Conservation (phyloP, 306 rosid species). For the Phaseolus lunatus region DNA sequence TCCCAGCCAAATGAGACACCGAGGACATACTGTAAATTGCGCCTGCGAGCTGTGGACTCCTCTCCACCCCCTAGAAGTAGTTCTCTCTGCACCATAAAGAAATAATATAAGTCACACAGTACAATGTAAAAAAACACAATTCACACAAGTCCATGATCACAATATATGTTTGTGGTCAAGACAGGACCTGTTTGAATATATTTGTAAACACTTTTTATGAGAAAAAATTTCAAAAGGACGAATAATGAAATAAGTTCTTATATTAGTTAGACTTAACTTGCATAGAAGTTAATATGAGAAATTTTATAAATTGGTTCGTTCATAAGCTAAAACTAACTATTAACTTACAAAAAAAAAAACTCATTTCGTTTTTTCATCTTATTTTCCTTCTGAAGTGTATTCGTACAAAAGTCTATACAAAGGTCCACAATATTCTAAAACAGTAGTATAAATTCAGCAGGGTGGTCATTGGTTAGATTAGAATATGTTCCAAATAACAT, state of each 20-base stretch:
- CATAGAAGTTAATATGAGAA: no score
- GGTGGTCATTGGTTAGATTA: neutral
- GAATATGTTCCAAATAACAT: neutral
- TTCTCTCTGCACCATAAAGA: conserved; percentile 68
- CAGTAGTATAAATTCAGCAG: neutral
- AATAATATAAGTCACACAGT: conserved; percentile 24
- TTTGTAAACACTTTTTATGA: neutral
- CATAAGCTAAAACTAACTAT: no score
- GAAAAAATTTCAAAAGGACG: neutral
- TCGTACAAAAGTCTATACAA: no score
- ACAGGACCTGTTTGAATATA: neutral
- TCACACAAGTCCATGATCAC: conserved; percentile 2
- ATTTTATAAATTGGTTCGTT: no score
- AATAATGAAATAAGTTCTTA: neutral
- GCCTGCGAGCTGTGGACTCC: conserved; percentile 88
- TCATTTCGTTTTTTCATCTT: no score
- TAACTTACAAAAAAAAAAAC: no score
- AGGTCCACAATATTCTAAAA: no score
- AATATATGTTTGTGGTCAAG: neutral
- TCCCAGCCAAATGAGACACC: conserved; percentile 10
- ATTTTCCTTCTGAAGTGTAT: no score
- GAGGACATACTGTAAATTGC: conserved; percentile 82
- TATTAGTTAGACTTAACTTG: no score
- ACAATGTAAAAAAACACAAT: conserved; percentile 18
- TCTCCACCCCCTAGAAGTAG: conserved; percentile 88